A percentile compares a stretch with the other conserved stretches of the same genome.
These are phyloP conservation scores for Plasmodium vivax DNA, from an alignment of 169 alveolate species.

Conservation along the genomic window DNA sequence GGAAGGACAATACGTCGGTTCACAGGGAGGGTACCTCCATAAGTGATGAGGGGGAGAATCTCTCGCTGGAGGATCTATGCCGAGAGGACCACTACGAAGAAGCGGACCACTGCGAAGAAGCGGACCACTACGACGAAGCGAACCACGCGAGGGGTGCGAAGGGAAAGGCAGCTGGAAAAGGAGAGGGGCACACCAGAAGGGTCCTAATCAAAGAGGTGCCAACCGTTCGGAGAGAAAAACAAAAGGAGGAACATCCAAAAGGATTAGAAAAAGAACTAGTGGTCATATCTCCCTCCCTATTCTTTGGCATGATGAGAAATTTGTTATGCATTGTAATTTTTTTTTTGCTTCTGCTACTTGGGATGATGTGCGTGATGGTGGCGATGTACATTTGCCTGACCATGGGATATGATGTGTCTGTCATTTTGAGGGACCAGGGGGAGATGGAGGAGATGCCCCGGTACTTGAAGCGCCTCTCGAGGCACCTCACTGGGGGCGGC, in stretches of 20 bases:
- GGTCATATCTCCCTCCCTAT: constrained; percentile 37
- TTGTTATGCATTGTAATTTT: neutral
- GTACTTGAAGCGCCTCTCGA: constrained; percentile 18
- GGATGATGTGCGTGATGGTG: neutral
- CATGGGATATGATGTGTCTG: constrained; percentile 4
- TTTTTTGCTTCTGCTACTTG: constrained; percentile 1
- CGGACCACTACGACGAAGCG: neutral
- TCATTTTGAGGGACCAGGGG: neutral
- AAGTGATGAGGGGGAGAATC: neutral
- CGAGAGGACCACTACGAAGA: neutral
- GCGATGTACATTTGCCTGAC: constrained; percentile 5
- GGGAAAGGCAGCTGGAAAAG: neutral
- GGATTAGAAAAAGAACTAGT: constrained; percentile 22
- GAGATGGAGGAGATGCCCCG: constrained; percentile 24
- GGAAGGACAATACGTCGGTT: neutral
- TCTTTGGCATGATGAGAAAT: constrained; percentile 23
- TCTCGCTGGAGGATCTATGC: neutral
- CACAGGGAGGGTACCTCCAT: neutral
- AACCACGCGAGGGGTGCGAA: neutral
- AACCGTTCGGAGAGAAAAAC: neutral
- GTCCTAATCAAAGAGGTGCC: constrained; percentile 18
- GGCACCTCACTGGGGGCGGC: neutral
- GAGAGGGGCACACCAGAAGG: neutral
- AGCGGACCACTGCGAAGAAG: neutral
- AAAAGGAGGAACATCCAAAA: neutral